A percentile compares a stretch with the other conserved stretches of the same genome.
phyloP scores from a whole-genome alignment of 1,139 yeast species.

The Magnusiomyces sp. region DNA sequence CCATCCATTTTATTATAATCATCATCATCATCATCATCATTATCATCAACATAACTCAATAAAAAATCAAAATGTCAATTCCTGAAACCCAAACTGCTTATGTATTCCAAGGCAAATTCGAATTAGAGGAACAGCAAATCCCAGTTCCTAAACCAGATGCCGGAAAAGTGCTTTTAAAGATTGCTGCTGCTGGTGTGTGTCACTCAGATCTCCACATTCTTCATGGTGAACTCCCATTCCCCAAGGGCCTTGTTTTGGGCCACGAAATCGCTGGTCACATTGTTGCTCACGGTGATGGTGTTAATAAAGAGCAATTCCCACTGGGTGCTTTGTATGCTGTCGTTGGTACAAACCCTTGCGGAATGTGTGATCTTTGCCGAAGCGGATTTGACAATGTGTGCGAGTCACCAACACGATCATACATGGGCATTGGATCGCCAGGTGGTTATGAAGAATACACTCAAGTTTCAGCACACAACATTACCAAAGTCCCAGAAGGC shows the following conservation, averaged over 20 bases:
- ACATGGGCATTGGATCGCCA: constrained; percentile 36
- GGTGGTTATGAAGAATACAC: constrained; percentile 48
- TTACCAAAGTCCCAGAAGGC: constrained; percentile 38
- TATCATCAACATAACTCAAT: too few relatives aligned
- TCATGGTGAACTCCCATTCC: constrained; percentile 26
- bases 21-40: too few relatives aligned
- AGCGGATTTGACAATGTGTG: constrained; percentile 40
- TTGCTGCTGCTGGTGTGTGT: constrained; percentile 48
- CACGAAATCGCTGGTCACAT: constrained; percentile 50
- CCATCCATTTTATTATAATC: too few relatives aligned
- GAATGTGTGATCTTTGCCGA: constrained; percentile 39
- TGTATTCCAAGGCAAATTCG: background rate
- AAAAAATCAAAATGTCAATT: too few relatives aligned
- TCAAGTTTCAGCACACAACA: constrained; percentile 24
- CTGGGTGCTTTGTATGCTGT: constrained; percentile 37
- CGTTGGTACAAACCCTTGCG: constrained; percentile 38
- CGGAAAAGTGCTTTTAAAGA: constrained; percentile 38
- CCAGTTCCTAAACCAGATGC: constrained; percentile 37
- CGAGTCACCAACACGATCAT: constrained; percentile 10
- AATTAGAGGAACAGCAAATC: constrained; percentile 14
- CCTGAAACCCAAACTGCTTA: constrained; percentile 12
- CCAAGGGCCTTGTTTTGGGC: constrained; percentile 40
- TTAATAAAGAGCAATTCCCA: constrained; percentile 28
- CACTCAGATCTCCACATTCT: constrained; percentile 44
- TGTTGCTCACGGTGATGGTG: constrained; percentile 35